Conservation (phyloP, 2,329 filamentous ascomycete genomes). For the Pestalotiopsis sp. region DNA sequence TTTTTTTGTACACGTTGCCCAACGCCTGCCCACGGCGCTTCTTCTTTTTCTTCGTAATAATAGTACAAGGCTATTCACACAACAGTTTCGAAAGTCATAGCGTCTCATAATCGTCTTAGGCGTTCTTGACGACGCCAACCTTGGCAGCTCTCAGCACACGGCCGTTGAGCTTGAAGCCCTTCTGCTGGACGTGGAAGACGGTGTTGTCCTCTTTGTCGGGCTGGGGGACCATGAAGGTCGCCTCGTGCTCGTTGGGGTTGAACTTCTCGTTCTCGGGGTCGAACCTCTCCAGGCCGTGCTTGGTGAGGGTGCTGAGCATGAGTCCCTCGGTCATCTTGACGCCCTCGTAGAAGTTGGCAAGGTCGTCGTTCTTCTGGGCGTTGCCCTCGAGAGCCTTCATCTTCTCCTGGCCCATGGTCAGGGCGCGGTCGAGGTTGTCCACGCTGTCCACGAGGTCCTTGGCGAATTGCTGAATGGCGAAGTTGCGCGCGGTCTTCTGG, state of each 20-base stretch:
- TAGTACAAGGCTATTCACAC: constrained; percentile 14
- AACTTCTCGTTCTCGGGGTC: constrained; percentile 85
- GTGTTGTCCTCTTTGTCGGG: constrained; percentile 86
- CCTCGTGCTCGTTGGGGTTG: constrained; percentile 95
- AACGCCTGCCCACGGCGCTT: constrained; percentile 13
- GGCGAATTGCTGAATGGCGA: constrained; percentile 94
- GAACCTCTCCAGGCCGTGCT: constrained; percentile 91
- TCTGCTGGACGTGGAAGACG: constrained; percentile 91
- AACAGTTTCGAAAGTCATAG: not conserved
- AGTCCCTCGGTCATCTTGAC: constrained; percentile 94
- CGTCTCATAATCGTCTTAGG: constrained; percentile 7
- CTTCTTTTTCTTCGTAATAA: constrained; percentile 12
- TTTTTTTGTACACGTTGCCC: constrained; percentile 14
- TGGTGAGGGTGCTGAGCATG: constrained; percentile 83
- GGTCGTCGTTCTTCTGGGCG: constrained; percentile 57
- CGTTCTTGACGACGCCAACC: constrained; percentile 88
- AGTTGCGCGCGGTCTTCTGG: constrained; percentile 83
- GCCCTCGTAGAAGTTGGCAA: constrained; percentile 81
- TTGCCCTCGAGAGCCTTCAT: constrained; percentile 52
- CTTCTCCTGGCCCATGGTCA: constrained; percentile 77
- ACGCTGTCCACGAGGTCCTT: constrained; percentile 93
- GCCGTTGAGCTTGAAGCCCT: constrained; percentile 93
- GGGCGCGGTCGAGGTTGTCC: constrained; percentile 95
- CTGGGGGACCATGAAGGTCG: constrained; percentile 89
- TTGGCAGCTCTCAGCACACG: constrained; percentile 88